Percentiles rank a stretch among this genome's conserved stretches.
Evolutionary conservation across 2,329 filamentous ascomycete species (phyloP).

Genomic region (Bipolaris sorokiniana): DNA sequence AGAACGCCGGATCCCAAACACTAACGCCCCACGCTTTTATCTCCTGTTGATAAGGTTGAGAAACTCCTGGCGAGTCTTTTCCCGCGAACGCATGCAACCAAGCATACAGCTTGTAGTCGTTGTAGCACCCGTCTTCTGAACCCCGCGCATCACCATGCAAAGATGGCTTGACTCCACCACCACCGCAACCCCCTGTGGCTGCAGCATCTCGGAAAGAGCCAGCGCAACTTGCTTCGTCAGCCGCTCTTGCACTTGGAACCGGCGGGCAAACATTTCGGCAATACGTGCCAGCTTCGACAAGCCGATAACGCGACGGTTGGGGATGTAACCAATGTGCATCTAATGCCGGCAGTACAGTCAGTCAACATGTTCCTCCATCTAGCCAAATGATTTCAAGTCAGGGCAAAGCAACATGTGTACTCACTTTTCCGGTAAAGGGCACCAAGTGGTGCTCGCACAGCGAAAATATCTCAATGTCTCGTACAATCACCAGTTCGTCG

Average conservation of each 20-base stretch:
- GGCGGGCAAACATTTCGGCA: slow-evolving; percentile 93
- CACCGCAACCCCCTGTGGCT: slow-evolving; percentile 92
- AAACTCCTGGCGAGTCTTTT: slow-evolving; percentile 96
- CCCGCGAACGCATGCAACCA: slow-evolving; percentile 90
- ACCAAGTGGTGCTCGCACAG: slow-evolving; percentile 98
- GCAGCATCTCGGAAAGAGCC: slow-evolving; percentile 88
- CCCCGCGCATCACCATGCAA: slow-evolving; percentile 99
- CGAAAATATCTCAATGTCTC: slow-evolving; percentile 94
- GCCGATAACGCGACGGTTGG: slow-evolving; percentile 86
- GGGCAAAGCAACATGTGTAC: neutral
- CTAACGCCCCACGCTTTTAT: slow-evolving; percentile 24
- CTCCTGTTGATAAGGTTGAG: slow-evolving; percentile 67
- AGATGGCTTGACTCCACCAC: slow-evolving; percentile 97
- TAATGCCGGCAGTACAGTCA: slow-evolving; percentile 43
- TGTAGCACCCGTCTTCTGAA: slow-evolving; percentile 83
- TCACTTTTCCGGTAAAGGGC: slow-evolving; percentile 91
- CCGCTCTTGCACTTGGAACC: slow-evolving; percentile 94
- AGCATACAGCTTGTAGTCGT: slow-evolving; percentile 97
- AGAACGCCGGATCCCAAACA: slow-evolving; percentile 4
- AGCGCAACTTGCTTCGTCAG: slow-evolving; percentile 95
- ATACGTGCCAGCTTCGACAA: slow-evolving; percentile 95
- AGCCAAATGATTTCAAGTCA: too few relatives aligned
- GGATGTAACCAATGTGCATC: slow-evolving; percentile 99
- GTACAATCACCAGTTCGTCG: slow-evolving; percentile 96
- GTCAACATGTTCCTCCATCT: slow-evolving; percentile 8